Evolutionary conservation across 257 asterid genomes (phyloP).

Genomic region (Fraxinus anomala): DNA sequence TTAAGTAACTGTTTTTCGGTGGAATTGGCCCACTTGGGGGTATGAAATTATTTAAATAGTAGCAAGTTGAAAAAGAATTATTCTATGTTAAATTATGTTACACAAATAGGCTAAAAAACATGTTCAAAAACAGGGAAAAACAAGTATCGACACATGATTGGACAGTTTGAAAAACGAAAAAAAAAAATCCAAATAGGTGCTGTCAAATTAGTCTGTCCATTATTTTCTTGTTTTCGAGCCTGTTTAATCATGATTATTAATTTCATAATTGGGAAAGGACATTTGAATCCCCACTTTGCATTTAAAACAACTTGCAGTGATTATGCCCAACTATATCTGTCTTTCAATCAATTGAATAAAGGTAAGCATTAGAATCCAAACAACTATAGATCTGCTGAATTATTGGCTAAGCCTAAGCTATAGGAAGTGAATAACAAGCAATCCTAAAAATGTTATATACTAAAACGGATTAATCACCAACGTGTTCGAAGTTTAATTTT

Average conservation of each 20-base stretch:
- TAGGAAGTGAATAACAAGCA: background rate
- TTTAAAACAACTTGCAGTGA: conserved; percentile 3
- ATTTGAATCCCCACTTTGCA: background rate
- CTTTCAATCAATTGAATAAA: background rate
- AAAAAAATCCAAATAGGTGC: too few relatives aligned
- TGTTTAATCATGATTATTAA: too few relatives aligned
- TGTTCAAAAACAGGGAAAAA: too few relatives aligned
- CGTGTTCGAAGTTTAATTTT: too few relatives aligned
- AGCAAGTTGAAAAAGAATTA: background rate
- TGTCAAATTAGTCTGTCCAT: too few relatives aligned
- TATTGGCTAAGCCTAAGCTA: background rate
- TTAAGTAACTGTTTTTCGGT: conserved; percentile 1
- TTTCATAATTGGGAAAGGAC: background rate
- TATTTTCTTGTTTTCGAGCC: too few relatives aligned
- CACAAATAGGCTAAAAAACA: too few relatives aligned
- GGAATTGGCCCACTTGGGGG: background rate
- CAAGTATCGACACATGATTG: too few relatives aligned
- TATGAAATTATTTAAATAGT: background rate
- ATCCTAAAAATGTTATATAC: background rate
- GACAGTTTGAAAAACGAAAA: too few relatives aligned
- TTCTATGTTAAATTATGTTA: background rate
- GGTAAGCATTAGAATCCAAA: background rate
- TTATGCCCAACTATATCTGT: background rate
- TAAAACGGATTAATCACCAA: too few relatives aligned
- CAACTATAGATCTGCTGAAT: background rate